Base-by-base conservation (phyloP, 2,329 filamentous ascomycete genomes). In the Colletotrichum sp. region DNA sequence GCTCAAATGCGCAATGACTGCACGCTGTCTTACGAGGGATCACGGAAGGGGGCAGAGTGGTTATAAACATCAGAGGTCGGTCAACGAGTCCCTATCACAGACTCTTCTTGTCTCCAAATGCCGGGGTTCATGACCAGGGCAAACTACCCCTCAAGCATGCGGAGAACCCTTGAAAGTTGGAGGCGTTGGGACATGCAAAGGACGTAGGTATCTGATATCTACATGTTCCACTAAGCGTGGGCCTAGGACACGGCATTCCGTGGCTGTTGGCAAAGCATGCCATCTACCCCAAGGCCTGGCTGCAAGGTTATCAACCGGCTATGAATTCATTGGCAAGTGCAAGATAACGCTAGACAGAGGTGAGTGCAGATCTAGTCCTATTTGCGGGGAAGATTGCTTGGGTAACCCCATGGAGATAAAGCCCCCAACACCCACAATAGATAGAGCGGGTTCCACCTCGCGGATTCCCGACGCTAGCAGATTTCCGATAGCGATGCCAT, bases 401-500 rank as follows among this genome's bases (percentile, higher is more conserved):
- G 60, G 1, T 64, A 52, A 30, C 60, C 30, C 60, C 60, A 55
- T 39, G 65, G 65, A 68, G 65, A 68, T 68, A 68, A 55, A 55
- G 65, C 65, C 36, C 28, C 65, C 39, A 59, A 57, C 65, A 30
- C 64, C 71, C 15, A 52, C 44, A 52, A 52, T 52, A 52, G n/a
- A 52, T 52, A 52, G 55, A 26, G 36, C 21, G 32, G 39, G 36
- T 13, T 52, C 44, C 44, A 52, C 44, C 12, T 21, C 44, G 70
- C 70, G 62, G 39, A 36, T 28, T 67, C 63, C 70, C 70, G 63
- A 67, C 32, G 44, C 70, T 68, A 67, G 70, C 70, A 36, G 36
- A 72, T 67, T 68, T 55, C 70, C 70, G 70, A 52, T 80, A 79
- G 26, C 18, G 9, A n/a, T n/a, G 10, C 12, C 10, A 52, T 52